phyloP scores from a whole-genome alignment of 1,284 basidiomycete genomes.

The Uromyces viciae-fabae region DNA sequence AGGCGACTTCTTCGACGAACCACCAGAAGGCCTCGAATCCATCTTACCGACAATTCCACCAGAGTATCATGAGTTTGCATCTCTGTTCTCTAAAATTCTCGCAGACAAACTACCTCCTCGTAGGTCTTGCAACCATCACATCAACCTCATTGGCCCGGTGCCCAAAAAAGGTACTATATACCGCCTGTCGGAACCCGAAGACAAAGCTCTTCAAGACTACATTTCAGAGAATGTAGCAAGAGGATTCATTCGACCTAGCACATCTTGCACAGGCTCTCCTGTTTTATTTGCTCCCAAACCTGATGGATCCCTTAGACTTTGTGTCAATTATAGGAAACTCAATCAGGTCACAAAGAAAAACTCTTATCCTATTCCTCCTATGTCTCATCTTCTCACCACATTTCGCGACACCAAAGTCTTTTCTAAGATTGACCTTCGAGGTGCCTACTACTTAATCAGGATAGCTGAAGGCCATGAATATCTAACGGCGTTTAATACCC shows the following conservation, averaged over 20 bases:
- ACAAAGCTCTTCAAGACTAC: no score
- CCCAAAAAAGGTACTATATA: no score
- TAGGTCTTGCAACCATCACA: no score
- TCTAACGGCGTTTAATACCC: slow-evolving; percentile 12
- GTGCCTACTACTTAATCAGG: slow-evolving; percentile 5
- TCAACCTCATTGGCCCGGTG: no score
- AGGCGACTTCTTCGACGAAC: no score
- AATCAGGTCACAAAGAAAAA: neutral
- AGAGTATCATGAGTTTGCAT: no score
- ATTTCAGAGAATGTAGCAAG: no score
- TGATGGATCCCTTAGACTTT: neutral
- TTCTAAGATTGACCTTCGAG: slow-evolving; percentile 27
- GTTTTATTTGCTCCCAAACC: neutral
- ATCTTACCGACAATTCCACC: no score
- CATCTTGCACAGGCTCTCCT: neutral
- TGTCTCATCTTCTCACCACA: neutral
- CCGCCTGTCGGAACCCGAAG: no score
- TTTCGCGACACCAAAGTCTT: neutral
- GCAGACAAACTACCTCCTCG: no score
- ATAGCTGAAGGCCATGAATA: neutral
- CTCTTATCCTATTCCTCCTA: neutral
- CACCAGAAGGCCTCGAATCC: no score
- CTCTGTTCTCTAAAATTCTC: no score
- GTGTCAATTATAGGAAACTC: neutral
- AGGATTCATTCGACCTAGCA: neutral